A percentile compares a stretch with the other conserved stretches of the same genome.
Conservation (phyloP, 495 filamentous ascomycete species). For the Daldinia vernicosa region DNA sequence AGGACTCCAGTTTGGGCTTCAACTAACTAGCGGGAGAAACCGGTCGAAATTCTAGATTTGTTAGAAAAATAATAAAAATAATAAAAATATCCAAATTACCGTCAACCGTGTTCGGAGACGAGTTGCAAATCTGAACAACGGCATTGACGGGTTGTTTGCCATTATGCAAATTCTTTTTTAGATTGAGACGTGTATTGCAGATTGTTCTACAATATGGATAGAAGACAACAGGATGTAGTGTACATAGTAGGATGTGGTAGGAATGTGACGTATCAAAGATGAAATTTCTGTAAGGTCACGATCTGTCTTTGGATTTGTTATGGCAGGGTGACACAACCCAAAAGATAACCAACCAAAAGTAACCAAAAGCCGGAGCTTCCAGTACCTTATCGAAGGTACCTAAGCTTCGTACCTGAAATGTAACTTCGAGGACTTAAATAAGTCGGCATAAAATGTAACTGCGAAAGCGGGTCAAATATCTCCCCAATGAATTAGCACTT, state of each 20-base stretch:
- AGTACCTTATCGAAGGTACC: conserved; percentile 38
- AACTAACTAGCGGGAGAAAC: conserved; percentile 39
- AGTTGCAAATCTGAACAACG: conserved; percentile 24
- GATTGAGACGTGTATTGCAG: conserved; percentile 11
- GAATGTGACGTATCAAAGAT: conserved; percentile 42
- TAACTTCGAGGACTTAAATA: conserved; percentile 14
- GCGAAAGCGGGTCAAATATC: conserved; percentile 38
- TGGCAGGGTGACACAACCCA: conserved; percentile 25
- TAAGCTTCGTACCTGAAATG: conserved; percentile 21
- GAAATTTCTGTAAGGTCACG: conserved; percentile 43
- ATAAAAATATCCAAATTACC: conserved; percentile 27
- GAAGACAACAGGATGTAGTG: too few relatives aligned
- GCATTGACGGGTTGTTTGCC: conserved; percentile 22
- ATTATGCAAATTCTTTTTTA: conserved; percentile 25
- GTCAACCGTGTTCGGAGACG: conserved; percentile 34
- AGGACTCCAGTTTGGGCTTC: conserved; percentile 2
- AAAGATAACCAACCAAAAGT: neutral
- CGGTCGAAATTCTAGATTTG: conserved; percentile 11
- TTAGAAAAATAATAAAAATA: neutral
- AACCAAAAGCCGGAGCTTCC: conserved; percentile 19
- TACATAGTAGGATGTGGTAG: neutral
- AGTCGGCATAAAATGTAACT: conserved; percentile 37
- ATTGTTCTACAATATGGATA: neutral
- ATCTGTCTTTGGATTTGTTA: conserved; percentile 35
- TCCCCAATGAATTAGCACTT: conserved; percentile 11